Conservation (phyloP, 108 stramenopile genomes). For the Pseudonitzschia multiseries region DNA sequence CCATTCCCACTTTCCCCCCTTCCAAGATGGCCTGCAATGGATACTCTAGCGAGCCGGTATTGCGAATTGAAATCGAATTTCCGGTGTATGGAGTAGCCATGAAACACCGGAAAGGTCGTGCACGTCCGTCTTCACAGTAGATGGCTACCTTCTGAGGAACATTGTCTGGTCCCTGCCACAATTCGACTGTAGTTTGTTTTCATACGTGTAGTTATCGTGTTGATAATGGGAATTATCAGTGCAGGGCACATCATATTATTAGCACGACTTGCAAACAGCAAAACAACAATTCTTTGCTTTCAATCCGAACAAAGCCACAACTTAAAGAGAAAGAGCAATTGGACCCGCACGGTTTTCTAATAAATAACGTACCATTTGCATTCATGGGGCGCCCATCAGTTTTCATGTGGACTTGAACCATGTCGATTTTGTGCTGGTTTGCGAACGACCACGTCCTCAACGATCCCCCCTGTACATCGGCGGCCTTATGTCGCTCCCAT, state of each 20-base stretch:
- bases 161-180: constrained; percentile 76
- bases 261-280: not conserved
- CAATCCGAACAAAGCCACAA: not conserved
- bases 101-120: constrained; percentile 64
- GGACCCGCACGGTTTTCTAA: not conserved
- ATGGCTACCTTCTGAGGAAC: constrained; percentile 67
- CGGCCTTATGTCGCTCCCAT: not conserved
- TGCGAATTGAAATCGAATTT: constrained; percentile 65
- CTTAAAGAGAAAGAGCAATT: not conserved
- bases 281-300: not conserved
- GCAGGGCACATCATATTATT: not conserved
- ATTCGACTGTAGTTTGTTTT: constrained; percentile 34
- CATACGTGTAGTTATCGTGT: not conserved
- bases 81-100: constrained; percentile 60
- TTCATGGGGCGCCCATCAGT: constrained; percentile 72
- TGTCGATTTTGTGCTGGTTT: constrained; percentile 10
- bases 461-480: constrained; percentile 23
- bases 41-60: constrained; percentile 65
- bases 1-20: constrained; percentile 35
- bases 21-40: constrained; percentile 66
- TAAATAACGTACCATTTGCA: constrained; percentile 35
- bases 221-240: not conserved
- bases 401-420: constrained; percentile 46
- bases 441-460: constrained; percentile 26
- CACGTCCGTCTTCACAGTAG: constrained; percentile 67